Evolutionary conservation across 371 early-diverging fungal species (phyloP), one percentile per base, ranked within the genome.

Genomic region (Actinomucor elegans): DNA sequence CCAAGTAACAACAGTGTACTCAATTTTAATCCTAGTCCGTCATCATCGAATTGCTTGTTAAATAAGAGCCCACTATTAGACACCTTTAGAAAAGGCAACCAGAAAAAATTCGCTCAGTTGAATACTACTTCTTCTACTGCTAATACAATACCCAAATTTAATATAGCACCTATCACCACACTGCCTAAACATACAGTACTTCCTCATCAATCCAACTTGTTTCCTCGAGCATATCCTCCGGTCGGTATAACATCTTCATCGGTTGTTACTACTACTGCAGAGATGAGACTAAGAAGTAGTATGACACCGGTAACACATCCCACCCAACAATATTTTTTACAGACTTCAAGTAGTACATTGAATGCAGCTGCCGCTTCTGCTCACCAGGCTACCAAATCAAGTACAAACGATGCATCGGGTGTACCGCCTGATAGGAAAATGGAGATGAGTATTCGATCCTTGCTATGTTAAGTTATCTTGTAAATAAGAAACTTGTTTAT

Each of bases 261-360:
- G n/a, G n/a, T n/a, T n/a, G n/a, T n/a, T n/a, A n/a, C n/a, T n/a
- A n/a, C n/a, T n/a, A n/a, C n/a, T n/a, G n/a, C n/a, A n/a, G n/a
- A n/a, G n/a, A 31, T 11, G 11, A 31, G 17, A n/a, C 38, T 27
- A 43, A 43, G 21, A 27, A 35, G 35, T 26, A 11, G 36, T 53
- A 3, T 33, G 59, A 20, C 33, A 40, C 42, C 52, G 15, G 64
- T 68, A 26, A 73, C 66, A 2, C 73, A 69, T 63, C 73, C 77
- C 1, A 65, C 77, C 0, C 66, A 69, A n/a, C 73, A 73, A 33
- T 77, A 77, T 37, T 77, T 71, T 45, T 41, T 71, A 17, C 73
- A 77, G 37, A 73, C 77, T 11, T 69, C 71, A 8, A 71, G 69
- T 43, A 69, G 73, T 48, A 63, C 69, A 2, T 57, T 76, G 4